Evolutionary conservation across 2,329 filamentous ascomycete genomes (phyloP), one percentile per base, ranked within the genome.

Genomic region (Colletotrichum camelliae): DNA sequence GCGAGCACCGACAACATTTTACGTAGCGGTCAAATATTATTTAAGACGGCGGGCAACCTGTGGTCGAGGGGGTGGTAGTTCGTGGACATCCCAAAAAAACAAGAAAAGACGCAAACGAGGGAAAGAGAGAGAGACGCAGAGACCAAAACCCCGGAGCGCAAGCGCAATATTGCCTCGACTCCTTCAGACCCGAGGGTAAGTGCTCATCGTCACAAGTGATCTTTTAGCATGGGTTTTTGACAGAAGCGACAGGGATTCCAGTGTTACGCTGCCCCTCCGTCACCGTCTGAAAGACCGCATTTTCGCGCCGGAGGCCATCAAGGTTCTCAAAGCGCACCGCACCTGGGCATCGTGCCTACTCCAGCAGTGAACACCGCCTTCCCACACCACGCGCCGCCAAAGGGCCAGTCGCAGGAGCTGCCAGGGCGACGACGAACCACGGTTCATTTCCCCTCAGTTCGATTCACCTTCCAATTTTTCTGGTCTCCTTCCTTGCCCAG

Each of bases 201-300:
- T 75, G 39, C 18, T 57, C 64, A 72, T 31, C 43, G 55, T 72
- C 52, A 75, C 43, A 57, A 52, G 35, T 37, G 39, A 16, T 55
- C 18, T 35, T 72, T 72, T 60, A n/a, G 21, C n/a, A 67, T 35
- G 57, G 55, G 57, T 70, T 71, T 75, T 67, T 52, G 65, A 70
- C 55, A 72, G 69, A 43, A 66, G 39, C 43, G 73, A 67, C 73
- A 75, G 69, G 73, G 73, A 72, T 75, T 75, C 5, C 39, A 24
- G 62, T 75, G 73, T 67, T 75, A 75, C 73, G 62, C 73, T 75
- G 69, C 73, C 73, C 73, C 68, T 75, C 72, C 73, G 73, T 75
- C 73, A 67, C 62, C 55, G 72, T 69, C 69, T 67, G 72, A 75
- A 52, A 75, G 69, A 35, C 73, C 55, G 73, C 69, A 75, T 72